Conservation (phyloP, 805 yeast species). For the Sugiyamaella chiloensis region DNA sequence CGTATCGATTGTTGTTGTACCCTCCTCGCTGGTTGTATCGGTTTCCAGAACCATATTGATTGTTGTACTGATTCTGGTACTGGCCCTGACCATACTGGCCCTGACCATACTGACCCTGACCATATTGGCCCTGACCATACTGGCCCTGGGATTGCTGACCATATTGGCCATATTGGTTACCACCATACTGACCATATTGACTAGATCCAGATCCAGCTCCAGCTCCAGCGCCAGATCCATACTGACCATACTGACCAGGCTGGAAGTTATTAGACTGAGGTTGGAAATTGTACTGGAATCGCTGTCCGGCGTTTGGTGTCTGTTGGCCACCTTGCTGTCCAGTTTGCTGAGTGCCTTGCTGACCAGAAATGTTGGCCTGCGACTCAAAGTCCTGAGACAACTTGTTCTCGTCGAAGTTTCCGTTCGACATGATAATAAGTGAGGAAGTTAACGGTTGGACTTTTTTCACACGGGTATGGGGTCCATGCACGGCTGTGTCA, state of each 20-base stretch:
- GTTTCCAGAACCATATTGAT: conserved; percentile 13
- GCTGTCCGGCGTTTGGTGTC: conserved; percentile 45
- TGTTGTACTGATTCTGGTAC: conserved; percentile 22
- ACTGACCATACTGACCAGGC: conserved; percentile 29
- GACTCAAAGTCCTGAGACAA: conserved; percentile 16
- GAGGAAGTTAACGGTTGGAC: no score
- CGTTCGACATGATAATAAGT: conserved; percentile 3
- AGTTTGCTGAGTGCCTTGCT: conserved; percentile 27
- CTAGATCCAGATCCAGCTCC: conserved; percentile 10
- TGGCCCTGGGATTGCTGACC: conserved; percentile 31
- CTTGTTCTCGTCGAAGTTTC: conserved; percentile 15
- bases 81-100: no score
- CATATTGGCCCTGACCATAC: conserved; percentile 25
- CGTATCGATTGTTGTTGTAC: conserved; percentile 21
- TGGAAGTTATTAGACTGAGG: conserved; percentile 22
- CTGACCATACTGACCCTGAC: conserved; percentile 26
- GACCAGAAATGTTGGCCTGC: conserved; percentile 27
- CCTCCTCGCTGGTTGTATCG: conserved; percentile 25
- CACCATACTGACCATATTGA: conserved; percentile 20
- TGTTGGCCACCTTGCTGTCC: conserved; percentile 35
- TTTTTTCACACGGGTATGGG: conserved; percentile 1
- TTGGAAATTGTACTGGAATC: conserved; percentile 37
- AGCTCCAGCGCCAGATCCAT: conserved; percentile 21
- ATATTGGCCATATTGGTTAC: conserved; percentile 29
- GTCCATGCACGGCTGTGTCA: background rate